These are phyloP conservation scores for Rubia peregrina DNA, from an alignment of 305 asterid genomes.

Conservation along the genomic window DNA sequence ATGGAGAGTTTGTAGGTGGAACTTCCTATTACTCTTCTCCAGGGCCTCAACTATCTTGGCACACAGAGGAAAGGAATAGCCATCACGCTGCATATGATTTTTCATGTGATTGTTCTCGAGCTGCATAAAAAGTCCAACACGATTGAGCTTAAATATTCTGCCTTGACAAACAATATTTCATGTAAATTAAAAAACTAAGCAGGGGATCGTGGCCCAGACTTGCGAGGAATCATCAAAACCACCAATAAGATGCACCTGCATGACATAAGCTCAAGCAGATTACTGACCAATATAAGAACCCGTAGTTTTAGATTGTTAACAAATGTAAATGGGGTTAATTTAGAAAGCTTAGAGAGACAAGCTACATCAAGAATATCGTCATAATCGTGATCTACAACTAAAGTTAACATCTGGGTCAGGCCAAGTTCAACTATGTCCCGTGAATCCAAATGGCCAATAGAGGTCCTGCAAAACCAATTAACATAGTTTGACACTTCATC, in stretches of 20 bases:
- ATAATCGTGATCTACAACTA: constrained; percentile 43
- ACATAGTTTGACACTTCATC: constrained; percentile 7
- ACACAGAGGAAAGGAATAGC: constrained; percentile 77
- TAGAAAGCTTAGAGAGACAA: constrained; percentile 15
- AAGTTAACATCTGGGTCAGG: constrained; percentile 70
- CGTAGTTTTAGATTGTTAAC: constrained; percentile 14
- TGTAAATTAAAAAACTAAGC: constrained; percentile 25
- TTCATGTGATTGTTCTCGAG: constrained; percentile 23
- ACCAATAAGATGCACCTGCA: constrained; percentile 93
- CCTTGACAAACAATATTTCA: constrained; percentile 18
- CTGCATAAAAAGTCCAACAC: constrained; percentile 46
- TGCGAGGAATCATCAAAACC: constrained; percentile 67
- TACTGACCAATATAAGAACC: background rate
- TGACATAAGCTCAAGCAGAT: constrained; percentile 14
- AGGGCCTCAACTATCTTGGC: constrained; percentile 61
- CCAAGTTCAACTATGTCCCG: constrained; percentile 64
- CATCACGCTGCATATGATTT: constrained; percentile 29
- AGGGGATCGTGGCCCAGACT: constrained; percentile 41
- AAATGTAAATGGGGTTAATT: constrained; percentile 16
- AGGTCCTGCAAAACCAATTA: constrained; percentile 45
- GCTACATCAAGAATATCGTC: constrained; percentile 62
- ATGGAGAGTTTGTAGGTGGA: constrained; percentile 69
- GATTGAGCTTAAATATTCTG: constrained; percentile 16
- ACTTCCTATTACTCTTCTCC: constrained; percentile 45
- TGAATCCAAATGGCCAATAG: constrained; percentile 88